Evolutionary conservation across 352 stramenopile species (phyloP), one percentile per base, ranked within the genome.

Genomic region (Globisporangium splendens): DNA sequence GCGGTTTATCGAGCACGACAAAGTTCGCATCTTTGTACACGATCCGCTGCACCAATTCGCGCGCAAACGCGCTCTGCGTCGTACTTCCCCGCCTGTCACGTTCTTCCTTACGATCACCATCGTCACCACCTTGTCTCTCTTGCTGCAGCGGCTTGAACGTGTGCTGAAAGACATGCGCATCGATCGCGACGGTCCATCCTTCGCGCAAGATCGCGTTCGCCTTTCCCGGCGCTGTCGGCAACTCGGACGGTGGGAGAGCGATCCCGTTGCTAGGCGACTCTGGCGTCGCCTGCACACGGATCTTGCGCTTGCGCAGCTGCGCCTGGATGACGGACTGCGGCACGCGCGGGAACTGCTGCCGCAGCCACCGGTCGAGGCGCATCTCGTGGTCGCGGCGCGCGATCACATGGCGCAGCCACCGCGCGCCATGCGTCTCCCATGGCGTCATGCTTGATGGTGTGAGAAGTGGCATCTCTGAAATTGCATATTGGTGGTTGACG

Each of bases 351-450:
- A 89, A 89, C 35, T 85, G 70, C 21, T 61, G 68, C 0, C 67
- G 60, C 48, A 91, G 66, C 79, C 82, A 91, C 4, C 82, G 79
- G 46, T 91, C 82, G 18, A 89, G 66, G 28, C 79, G 79, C 63
- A 88, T 82, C 53, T 83, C 76, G 28, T 68, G 63, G 63, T 91
- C 79, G 17, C 64, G 24, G n/a, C 68, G 59, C 17, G 62, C 49
- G 31, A 91, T 67, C 15, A 67, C 56, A 56, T 69, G 67, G 55
- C 74, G 69, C 64, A 87, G 72, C 77, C 77, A 91, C 33, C 74
- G 75, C 14, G 51, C 54, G 70, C 63, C 20, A 3, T 44, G 39
- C 39, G 39, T 18, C 39, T 44, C 13, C 39, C 39, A 44, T 44
- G 39, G 39, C 39, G 39, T 12, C 39, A 44, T 44, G 39, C 39